phyloP scores from a whole-genome alignment of 345 rosid genomes.

The Syzygium oleosum region DNA sequence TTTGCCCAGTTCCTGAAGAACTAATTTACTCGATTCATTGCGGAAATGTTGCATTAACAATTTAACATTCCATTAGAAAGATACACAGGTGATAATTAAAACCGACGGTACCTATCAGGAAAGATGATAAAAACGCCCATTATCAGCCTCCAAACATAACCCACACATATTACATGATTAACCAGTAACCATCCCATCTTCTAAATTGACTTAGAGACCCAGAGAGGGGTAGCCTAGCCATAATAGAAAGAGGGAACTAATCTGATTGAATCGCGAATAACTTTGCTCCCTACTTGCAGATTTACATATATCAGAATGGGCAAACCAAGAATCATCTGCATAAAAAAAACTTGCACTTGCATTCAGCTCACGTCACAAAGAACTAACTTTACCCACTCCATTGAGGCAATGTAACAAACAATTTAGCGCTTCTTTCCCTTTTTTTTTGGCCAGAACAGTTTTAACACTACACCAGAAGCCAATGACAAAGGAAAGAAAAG shows the following conservation, averaged over 20 bases:
- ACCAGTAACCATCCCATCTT: background rate
- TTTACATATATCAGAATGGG: background rate
- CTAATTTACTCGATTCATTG: background rate
- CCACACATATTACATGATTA: background rate
- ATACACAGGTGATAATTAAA: background rate
- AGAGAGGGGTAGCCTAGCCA: background rate
- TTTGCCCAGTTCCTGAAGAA: background rate
- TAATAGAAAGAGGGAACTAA: background rate
- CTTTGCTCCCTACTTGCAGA: background rate
- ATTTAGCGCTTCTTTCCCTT: background rate
- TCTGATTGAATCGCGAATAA: background rate
- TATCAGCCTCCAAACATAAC: background rate
- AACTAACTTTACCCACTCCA: background rate
- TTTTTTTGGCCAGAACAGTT: background rate
- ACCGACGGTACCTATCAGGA: background rate
- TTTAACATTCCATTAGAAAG: background rate
- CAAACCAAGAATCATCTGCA: background rate
- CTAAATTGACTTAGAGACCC: background rate
- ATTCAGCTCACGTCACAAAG: background rate
- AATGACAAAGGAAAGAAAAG: background rate
- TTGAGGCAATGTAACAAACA: background rate
- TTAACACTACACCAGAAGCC: background rate
- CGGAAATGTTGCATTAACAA: background rate
- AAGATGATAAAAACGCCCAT: background rate
- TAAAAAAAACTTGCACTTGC: background rate